Evolutionary conservation across 2,329 filamentous ascomycete species (phyloP).

Genomic region (Chrysoporthe puriensis): DNA sequence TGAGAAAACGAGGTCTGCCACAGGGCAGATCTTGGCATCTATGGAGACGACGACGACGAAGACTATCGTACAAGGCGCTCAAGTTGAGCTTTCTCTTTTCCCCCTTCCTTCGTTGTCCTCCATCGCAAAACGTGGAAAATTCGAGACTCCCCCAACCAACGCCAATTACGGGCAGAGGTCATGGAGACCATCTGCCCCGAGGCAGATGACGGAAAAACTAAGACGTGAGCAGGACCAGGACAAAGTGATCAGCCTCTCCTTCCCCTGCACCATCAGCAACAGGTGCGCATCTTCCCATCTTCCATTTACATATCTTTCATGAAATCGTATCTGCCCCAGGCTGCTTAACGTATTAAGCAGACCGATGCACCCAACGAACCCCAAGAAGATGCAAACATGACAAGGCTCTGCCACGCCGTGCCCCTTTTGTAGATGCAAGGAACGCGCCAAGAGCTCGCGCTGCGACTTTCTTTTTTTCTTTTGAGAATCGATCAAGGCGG

Average conservation of each 20-base stretch:
- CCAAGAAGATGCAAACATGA: constrained; percentile 7
- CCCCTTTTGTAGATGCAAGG: constrained; percentile 13
- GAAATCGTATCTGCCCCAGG: constrained; percentile 3
- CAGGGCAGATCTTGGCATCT: constrained; percentile 13
- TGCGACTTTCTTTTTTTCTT: constrained; percentile 20
- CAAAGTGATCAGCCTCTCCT: not conserved
- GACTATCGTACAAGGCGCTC: constrained; percentile 16
- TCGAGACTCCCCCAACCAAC: constrained; percentile 8
- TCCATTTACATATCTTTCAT: constrained; percentile 15
- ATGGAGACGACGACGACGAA: not conserved
- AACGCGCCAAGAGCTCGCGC: constrained; percentile 12
- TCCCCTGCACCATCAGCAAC: constrained; percentile 1
- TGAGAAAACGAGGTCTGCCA: not conserved
- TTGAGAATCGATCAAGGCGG: constrained; percentile 20
- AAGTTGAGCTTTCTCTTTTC: constrained; percentile 4
- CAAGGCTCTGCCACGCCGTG: constrained; percentile 14
- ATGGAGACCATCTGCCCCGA: not conserved
- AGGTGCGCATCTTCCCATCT: constrained; percentile 15
- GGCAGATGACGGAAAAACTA: not conserved
- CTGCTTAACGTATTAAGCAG: constrained; percentile 8
- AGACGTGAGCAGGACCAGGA: not conserved
- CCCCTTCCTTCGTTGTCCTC: not conserved
- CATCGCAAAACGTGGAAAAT: constrained; percentile 10
- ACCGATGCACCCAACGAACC: constrained; percentile 6
- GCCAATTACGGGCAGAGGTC: constrained; percentile 14